phyloP scores from a whole-genome alignment of 371 early-diverging fungal genomes.

The Mucor sp. region DNA sequence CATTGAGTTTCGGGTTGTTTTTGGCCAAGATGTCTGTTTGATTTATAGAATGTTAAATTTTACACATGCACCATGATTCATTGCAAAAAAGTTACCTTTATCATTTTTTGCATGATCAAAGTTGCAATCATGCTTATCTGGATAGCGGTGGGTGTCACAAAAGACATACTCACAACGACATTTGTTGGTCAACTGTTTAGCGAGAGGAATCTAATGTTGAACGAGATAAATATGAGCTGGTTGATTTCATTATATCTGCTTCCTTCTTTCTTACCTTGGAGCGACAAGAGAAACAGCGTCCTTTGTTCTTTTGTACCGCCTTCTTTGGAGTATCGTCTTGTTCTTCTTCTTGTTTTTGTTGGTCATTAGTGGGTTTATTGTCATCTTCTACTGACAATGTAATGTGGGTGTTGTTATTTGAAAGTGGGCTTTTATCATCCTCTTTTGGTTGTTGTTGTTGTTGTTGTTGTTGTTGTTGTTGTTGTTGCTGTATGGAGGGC shows the following conservation, averaged over 20 bases:
- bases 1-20: slow-evolving; percentile 80
- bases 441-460: neutral
- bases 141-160: slow-evolving; percentile 79
- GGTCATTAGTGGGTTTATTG: neutral
- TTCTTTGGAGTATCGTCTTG: slow-evolving; percentile 16
- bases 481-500: neutral
- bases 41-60: neutral
- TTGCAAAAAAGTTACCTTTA: slow-evolving; percentile 39
- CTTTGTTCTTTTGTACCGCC: slow-evolving; percentile 67
- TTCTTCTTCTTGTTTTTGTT: slow-evolving; percentile 7
- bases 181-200: slow-evolving; percentile 82
- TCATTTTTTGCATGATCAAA: slow-evolving; percentile 78
- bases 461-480: neutral
- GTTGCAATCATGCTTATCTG: slow-evolving; percentile 78
- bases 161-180: slow-evolving; percentile 82
- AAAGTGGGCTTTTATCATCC: neutral
- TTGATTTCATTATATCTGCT: slow-evolving; percentile 11
- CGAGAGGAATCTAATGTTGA: slow-evolving; percentile 64
- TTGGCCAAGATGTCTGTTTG: slow-evolving; percentile 65
- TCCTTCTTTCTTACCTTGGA: slow-evolving; percentile 53
- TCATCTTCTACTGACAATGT: neutral
- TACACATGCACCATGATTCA: neutral
- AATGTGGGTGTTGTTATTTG: neutral
- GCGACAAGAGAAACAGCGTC: slow-evolving; percentile 74
- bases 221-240: neutral